phyloP scores from a whole-genome alignment of 1,139 yeast genomes.

The Magnusiomyces sp. region DNA sequence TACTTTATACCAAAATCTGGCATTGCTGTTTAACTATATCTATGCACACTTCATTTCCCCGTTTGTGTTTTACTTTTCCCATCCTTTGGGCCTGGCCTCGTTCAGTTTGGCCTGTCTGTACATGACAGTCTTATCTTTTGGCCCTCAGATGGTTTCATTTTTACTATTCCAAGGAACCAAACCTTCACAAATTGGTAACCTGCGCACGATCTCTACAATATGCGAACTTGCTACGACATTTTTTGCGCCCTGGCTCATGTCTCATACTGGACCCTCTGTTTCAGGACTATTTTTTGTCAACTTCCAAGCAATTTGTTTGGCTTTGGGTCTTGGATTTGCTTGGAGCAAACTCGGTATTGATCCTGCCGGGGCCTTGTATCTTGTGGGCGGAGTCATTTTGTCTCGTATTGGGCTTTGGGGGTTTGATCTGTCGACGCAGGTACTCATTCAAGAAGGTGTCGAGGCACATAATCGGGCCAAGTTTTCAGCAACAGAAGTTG shows the following conservation, averaged over 20 bases:
- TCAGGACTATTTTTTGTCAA: conserved; percentile 28
- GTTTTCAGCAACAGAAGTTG: conserved; percentile 33
- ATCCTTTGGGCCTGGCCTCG: conserved; percentile 44
- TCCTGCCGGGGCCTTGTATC: conserved; percentile 13
- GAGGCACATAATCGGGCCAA: conserved; percentile 27
- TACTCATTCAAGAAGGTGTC: conserved; percentile 29
- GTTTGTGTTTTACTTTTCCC: conserved; percentile 38
- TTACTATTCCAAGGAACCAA: conserved; percentile 26
- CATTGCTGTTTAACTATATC: not conserved
- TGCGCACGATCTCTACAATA: conserved; percentile 26
- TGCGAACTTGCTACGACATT: conserved; percentile 30
- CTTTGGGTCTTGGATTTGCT: conserved; percentile 11
- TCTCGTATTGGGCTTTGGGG: conserved; percentile 37
- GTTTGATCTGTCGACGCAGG: conserved; percentile 32
- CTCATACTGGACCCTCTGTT: conserved; percentile 24
- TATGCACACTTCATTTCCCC: conserved; percentile 7
- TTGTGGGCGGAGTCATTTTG: conserved; percentile 26
- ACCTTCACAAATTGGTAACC: conserved; percentile 27
- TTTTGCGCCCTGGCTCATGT: conserved; percentile 25
- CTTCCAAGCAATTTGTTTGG: conserved; percentile 20
- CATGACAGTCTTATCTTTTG: conserved; percentile 33
- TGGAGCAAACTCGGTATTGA: conserved; percentile 7
- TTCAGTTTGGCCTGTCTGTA: conserved; percentile 32
- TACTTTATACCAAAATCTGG: not conserved
- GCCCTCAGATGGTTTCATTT: conserved; percentile 31